A percentile compares a stretch with the other conserved stretches of the same genome.
Evolutionary conservation across 2,329 filamentous ascomycete species (phyloP).

Genomic region (Phialocephala sp.): DNA sequence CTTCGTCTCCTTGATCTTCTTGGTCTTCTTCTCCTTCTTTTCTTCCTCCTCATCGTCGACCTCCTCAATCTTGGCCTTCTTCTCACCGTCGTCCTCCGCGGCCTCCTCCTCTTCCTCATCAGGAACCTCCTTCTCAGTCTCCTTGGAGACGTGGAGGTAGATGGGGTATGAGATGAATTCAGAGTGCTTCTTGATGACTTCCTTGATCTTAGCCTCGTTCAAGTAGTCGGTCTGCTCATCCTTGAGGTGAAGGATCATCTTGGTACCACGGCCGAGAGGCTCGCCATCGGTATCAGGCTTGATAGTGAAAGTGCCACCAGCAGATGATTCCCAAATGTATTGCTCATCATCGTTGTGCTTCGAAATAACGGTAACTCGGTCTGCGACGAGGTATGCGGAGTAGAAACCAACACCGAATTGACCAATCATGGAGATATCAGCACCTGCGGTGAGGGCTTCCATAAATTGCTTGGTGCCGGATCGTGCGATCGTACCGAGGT

Average conservation of each 20-base stretch:
- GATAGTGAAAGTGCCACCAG: slow-evolving; percentile 97
- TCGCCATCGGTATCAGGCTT: slow-evolving; percentile 87
- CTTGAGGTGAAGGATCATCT: slow-evolving; percentile 99
- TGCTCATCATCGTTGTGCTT: slow-evolving; percentile 99
- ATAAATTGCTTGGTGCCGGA: slow-evolving; percentile 99
- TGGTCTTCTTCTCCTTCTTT: slow-evolving; percentile 96
- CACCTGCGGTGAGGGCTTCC: slow-evolving; percentile 97
- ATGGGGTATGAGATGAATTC: slow-evolving; percentile 99
- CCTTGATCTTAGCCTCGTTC: slow-evolving; percentile 99
- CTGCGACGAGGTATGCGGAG: slow-evolving; percentile 98
- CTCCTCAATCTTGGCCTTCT: slow-evolving; percentile 96
- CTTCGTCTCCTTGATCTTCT: slow-evolving; percentile 99
- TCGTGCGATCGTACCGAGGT: slow-evolving; percentile 98
- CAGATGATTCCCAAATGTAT: slow-evolving; percentile 98
- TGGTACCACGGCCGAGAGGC: slow-evolving; percentile 90
- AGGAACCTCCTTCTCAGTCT: slow-evolving; percentile 98
- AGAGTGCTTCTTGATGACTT: slow-evolving; percentile 99
- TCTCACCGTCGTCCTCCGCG: slow-evolving; percentile 79
- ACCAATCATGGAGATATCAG: slow-evolving; percentile 99
- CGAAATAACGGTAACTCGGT: slow-evolving; percentile 92
- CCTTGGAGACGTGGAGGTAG: slow-evolving; percentile 99
- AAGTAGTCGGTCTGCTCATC: slow-evolving; percentile 99
- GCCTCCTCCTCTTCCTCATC: slow-evolving; percentile 86
- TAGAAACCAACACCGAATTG: slow-evolving; percentile 99
- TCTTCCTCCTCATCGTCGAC: slow-evolving; percentile 86